Base-by-base conservation (phyloP, 192 early-diverging fungal genomes). In the Linnemannia exigua region DNA sequence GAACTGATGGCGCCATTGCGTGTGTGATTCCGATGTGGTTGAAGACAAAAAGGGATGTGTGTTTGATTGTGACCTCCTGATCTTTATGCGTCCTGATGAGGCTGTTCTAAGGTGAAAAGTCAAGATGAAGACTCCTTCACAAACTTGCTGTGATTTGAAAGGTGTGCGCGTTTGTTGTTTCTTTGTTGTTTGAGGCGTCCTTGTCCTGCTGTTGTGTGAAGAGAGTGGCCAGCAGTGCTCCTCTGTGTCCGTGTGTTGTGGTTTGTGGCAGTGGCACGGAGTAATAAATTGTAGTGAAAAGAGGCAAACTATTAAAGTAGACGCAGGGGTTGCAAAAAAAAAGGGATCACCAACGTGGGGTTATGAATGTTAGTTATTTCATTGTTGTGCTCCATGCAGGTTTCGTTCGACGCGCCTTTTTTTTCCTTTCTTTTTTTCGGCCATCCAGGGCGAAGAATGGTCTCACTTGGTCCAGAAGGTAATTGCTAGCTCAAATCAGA, bases 1-100 rank as follows among this genome's bases (percentile, higher is more conserved):
- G 80, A 37, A 81, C 22, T 61, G 80, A 81, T 70, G 80, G 80
- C 36, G 74, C 73, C 80, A 81, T 81, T 25, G 12, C 48, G 7
- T 50, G 33, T 61, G 58, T 61, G 20, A 20, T 41, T 70, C 37
- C 28, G 28, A 31, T 54, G 58, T 63, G 58, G 25, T 28, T 25
- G 2, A 63, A 63, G 48, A 9, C 48, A 14, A n/a, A 25, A 63
- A 31, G 58, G 28, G n/a, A 31, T 63, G 28, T 25, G 25, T 61
- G 52, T n/a, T 54, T n/a, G 52, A n/a, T 54, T 25, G n/a, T 70
- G 38, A 41, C 38, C 68, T 36, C 35, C 68, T 41, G 68, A 12
- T 41, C 9, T 70, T 17, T 41, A 35, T 19, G 35, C 19, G 68
- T 70, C 68, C 37, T 70, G 68, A 70, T 41, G 37, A 41, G 68